phyloP scores from a whole-genome alignment of 2,329 filamentous ascomycete species.

The Aspergillus pseudonomiae region DNA sequence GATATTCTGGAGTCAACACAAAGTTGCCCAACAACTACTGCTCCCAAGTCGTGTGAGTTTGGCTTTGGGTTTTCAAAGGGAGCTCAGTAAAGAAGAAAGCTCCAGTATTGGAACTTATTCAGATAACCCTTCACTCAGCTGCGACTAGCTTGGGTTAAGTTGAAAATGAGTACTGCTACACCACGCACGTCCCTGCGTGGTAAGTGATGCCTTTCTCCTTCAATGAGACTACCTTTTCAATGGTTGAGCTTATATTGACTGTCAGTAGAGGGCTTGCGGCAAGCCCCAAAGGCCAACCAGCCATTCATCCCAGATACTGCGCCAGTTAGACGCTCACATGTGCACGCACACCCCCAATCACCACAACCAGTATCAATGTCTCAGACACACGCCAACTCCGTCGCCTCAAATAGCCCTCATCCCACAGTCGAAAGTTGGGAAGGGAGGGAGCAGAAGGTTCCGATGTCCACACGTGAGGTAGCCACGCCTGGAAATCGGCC shows the following conservation, averaged over 20 bases:
- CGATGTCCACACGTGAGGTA: constrained; percentile 45
- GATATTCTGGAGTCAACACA: not conserved
- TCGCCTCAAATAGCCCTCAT: constrained; percentile 34
- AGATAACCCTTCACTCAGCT: not conserved
- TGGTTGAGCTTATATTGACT: constrained; percentile 17
- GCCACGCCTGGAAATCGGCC: constrained; percentile 48
- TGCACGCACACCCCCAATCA: constrained; percentile 32
- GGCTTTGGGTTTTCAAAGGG: not conserved
- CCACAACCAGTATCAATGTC: constrained; percentile 36
- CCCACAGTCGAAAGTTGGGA: constrained; percentile 41
- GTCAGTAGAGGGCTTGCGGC: constrained; percentile 41
- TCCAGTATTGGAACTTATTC: not conserved
- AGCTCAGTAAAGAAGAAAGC: not conserved
- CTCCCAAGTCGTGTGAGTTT: not conserved
- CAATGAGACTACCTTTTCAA: not conserved
- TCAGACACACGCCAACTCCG: constrained; percentile 31
- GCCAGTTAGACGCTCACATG: constrained; percentile 38
- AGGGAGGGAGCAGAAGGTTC: constrained; percentile 41
- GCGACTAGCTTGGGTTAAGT: not conserved
- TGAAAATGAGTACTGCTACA: constrained; percentile 27
- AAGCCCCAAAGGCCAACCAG: constrained; percentile 43
- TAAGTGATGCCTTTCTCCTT: constrained; percentile 15
- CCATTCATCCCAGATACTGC: constrained; percentile 44
- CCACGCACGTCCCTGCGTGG: constrained; percentile 34
- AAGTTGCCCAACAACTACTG: not conserved